A percentile compares a stretch with the other conserved stretches of the same genome.
Evolutionary conservation across 75 land plant genomes (phyloP).

Genomic region (Selaginella moellendorffii): DNA sequence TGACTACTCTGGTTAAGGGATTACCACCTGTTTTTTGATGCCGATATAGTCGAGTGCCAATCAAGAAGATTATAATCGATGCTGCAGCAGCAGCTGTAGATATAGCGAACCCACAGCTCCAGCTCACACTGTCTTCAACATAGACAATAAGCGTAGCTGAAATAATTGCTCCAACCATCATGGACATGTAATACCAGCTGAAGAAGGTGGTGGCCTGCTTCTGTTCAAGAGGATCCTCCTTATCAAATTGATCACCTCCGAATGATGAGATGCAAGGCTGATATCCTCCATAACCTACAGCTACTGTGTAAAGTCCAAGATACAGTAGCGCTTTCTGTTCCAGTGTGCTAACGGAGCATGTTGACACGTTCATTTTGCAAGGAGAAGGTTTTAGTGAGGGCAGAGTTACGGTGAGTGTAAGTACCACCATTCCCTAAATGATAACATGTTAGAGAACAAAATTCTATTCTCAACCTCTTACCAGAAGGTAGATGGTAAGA

Average conservation of each 20-base stretch:
- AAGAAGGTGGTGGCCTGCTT: constrained; percentile 51
- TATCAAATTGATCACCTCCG: constrained; percentile 54
- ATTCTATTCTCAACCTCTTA: no score
- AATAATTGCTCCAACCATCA: constrained; percentile 49
- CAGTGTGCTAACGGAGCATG: no score
- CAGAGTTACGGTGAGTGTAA: constrained; percentile 63
- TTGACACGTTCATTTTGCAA: no score
- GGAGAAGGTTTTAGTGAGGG: no score
- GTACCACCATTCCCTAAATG: constrained; percentile 55
- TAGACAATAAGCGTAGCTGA: constrained; percentile 54
- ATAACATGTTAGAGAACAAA: no score
- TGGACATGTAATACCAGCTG: constrained; percentile 56
- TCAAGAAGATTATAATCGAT: constrained; percentile 2
- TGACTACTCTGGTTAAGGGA: constrained; percentile 4
- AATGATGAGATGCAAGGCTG: constrained; percentile 63
- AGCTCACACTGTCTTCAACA: constrained; percentile 29
- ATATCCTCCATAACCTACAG: constrained; percentile 56
- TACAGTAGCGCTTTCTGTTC: constrained; percentile 27
- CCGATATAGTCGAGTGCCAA: constrained; percentile 20
- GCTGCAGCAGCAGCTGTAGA: constrained; percentile 8
- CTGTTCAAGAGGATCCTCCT: not conserved
- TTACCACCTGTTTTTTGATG: constrained; percentile 34
- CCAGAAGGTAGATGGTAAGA: constrained; percentile 33
- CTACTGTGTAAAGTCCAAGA: constrained; percentile 45
- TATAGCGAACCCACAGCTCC: constrained; percentile 17